These are phyloP conservation scores for Claviceps africana DNA, from an alignment of 2,329 filamentous ascomycete genomes.

Conservation along the genomic window DNA sequence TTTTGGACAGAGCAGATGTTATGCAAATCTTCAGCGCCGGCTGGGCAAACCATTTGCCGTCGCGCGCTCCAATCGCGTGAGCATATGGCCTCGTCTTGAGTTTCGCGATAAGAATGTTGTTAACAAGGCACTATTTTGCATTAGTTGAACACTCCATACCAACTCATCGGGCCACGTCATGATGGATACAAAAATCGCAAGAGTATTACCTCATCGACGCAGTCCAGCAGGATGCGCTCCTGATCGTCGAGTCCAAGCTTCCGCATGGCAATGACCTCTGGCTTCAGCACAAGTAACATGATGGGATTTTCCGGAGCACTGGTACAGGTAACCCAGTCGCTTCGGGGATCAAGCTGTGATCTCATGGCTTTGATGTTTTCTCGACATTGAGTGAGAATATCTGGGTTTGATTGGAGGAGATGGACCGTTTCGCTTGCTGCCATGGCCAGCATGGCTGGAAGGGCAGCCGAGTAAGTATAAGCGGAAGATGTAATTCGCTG, in stretches of 20 bases:
- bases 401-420: conserved; percentile 74
- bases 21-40: conserved; percentile 86
- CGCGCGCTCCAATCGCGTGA: conserved; percentile 49
- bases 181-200: not conserved
- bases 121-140: conserved; percentile 53
- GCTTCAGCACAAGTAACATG: conserved; percentile 70
- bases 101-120: conserved; percentile 78
- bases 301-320: conserved; percentile 77
- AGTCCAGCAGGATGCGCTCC: conserved; percentile 72
- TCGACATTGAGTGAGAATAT: conserved; percentile 62
- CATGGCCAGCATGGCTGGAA: conserved; percentile 89
- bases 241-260: conserved; percentile 61
- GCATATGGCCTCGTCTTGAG: conserved; percentile 65
- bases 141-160: not conserved
- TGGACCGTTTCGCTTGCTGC: conserved; percentile 84
- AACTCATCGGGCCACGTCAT: not conserved
- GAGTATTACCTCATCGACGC: conserved; percentile 80
- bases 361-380: conserved; percentile 81
- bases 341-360: conserved; percentile 77
- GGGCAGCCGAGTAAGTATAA: conserved; percentile 89
- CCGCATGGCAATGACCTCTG: conserved; percentile 61
- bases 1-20: conserved; percentile 75
- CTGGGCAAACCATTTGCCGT: conserved; percentile 53
- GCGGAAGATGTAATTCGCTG: conserved; percentile 85
- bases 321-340: conserved; percentile 79